phyloP scores from a whole-genome alignment of 176 grass and related monocot genomes.

The Raddia guianensis region DNA sequence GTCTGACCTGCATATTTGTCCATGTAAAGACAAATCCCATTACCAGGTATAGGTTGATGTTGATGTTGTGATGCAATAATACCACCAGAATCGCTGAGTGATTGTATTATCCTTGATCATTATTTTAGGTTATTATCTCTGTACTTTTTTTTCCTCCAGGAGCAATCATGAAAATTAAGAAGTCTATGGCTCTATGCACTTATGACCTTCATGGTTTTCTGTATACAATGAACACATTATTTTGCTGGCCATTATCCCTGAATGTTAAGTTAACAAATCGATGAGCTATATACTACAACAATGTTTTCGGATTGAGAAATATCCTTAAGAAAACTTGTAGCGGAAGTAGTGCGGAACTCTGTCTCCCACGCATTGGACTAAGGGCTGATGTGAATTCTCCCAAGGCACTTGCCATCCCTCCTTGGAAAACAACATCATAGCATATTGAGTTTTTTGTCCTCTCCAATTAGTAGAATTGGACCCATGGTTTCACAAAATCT shows the following conservation, averaged over 20 bases:
- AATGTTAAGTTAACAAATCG: neutral
- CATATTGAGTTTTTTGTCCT: neutral
- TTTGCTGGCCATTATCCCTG: neutral
- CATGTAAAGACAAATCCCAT: neutral
- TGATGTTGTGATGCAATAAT: neutral
- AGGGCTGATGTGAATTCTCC: neutral
- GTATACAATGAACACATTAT: neutral
- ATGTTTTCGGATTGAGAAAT: neutral
- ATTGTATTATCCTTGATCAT: neutral
- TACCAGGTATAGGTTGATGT: neutral
- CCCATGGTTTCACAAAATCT: conserved; percentile 17
- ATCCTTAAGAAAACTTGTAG: neutral
- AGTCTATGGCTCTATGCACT: neutral
- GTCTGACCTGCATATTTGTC: neutral
- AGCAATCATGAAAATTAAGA: neutral
- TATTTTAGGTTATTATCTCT: neutral
- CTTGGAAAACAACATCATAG: neutral
- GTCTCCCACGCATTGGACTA: neutral
- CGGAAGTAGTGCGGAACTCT: neutral
- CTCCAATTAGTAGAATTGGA: conserved; percentile 3
- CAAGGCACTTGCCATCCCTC: neutral
- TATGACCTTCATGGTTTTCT: neutral
- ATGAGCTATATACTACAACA: neutral
- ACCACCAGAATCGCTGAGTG: neutral
- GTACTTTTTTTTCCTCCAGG: neutral